phyloP scores from a whole-genome alignment of 805 yeast genomes.

The Candida hungchunana region DNA sequence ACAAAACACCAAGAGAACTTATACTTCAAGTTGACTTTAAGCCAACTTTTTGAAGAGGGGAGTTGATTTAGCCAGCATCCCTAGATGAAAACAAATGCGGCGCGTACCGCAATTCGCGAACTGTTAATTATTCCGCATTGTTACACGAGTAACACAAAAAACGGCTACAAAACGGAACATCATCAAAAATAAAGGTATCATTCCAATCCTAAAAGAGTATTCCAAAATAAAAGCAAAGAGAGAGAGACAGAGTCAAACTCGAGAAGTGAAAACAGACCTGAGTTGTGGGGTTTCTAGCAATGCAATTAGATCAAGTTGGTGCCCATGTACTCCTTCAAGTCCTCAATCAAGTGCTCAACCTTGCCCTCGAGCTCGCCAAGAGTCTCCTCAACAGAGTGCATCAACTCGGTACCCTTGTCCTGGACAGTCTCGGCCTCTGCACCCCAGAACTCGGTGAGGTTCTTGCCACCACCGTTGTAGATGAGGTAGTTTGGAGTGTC shows the following conservation, averaged over 20 bases:
- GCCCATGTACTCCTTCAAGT: slow-evolving; percentile 17
- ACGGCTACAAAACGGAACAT: too few relatives aligned
- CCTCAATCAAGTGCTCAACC: slow-evolving; percentile 15
- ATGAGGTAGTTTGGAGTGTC: slow-evolving; percentile 77
- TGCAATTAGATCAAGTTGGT: slow-evolving; percentile 9
- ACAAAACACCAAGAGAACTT: too few relatives aligned
- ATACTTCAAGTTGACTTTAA: too few relatives aligned
- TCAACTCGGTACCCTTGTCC: slow-evolving; percentile 10
- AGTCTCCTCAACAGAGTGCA: slow-evolving; percentile 17
- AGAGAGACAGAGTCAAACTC: not conserved
- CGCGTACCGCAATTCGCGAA: too few relatives aligned
- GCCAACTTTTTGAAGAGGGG: too few relatives aligned
- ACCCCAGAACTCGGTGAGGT: slow-evolving; percentile 36
- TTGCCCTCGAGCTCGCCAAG: slow-evolving; percentile 20
- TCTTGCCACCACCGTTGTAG: slow-evolving; percentile 79
- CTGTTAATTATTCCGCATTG: too few relatives aligned
- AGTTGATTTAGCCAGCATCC: too few relatives aligned
- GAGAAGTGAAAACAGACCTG: not conserved
- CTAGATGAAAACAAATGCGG: too few relatives aligned
- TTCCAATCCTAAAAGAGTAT: not conserved
- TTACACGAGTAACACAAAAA: too few relatives aligned
- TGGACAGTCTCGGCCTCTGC: slow-evolving; percentile 10
- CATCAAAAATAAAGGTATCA: not conserved
- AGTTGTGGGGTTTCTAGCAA: not conserved
- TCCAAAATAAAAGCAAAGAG: not conserved